Conservation (phyloP, 495 filamentous ascomycete species). For the Viridothelium virens region DNA sequence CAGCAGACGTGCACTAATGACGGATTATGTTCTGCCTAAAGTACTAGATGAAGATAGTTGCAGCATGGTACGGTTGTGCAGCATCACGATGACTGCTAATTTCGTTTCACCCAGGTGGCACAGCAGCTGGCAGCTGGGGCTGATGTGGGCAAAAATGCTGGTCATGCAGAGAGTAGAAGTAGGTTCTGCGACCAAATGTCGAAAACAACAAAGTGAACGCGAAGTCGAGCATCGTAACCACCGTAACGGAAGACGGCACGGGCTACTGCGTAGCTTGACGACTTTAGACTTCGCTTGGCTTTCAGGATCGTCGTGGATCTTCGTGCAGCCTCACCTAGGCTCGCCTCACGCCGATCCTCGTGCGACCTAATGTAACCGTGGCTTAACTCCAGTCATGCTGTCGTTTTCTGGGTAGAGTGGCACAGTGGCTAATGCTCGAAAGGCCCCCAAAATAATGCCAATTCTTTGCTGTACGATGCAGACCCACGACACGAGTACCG, state of each 20-base stretch:
- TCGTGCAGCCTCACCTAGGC: conserved; percentile 3
- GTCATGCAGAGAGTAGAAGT: background rate
- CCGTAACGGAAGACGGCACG: background rate
- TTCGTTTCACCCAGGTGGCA: background rate
- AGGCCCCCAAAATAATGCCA: background rate
- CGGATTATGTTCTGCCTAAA: no score
- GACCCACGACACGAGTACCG: no score
- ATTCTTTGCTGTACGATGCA: no score
- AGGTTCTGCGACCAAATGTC: background rate
- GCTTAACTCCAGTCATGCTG: background rate
- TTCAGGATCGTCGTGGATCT: background rate
- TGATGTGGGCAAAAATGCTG: background rate
- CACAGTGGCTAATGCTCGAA: background rate
- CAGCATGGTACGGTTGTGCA: background rate
- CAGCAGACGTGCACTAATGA: background rate
- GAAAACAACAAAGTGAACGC: no score
- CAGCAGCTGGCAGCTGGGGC: background rate
- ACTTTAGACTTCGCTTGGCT: background rate
- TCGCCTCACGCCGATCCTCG: conserved; percentile 5
- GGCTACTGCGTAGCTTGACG: background rate
- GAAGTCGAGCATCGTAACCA: no score
- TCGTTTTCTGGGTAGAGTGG: background rate
- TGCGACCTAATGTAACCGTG: conserved; percentile 7
- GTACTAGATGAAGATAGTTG: no score
- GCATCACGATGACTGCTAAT: background rate